These are phyloP conservation scores for Biscutella auriculata DNA, from an alignment of 441 rosid species.

Conservation along the genomic window DNA sequence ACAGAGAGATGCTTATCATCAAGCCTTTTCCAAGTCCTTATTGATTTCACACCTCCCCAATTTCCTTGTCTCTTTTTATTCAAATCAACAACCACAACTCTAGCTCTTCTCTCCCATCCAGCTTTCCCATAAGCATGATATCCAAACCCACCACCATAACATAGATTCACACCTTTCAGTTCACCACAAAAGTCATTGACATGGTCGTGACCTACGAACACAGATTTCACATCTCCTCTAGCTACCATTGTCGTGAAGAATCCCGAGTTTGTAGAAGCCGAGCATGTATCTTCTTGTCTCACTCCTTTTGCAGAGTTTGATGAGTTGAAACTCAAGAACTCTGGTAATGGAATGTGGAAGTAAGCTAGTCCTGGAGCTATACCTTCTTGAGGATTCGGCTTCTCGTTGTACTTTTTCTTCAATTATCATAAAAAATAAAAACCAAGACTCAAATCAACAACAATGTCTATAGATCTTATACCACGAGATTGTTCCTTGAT, in stretches of 20 bases:
- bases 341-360: conserved; percentile 86
- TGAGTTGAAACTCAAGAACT: conserved; percentile 40
- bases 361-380: conserved; percentile 71
- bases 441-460: neutral
- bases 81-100: conserved; percentile 58
- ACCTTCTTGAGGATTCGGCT: conserved; percentile 44
- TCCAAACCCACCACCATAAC: conserved; percentile 83
- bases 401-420: conserved; percentile 42
- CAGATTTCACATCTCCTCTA: conserved; percentile 81
- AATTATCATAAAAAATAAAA: too few relatives aligned
- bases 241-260: conserved; percentile 68
- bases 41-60: conserved; percentile 66
- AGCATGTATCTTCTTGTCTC: conserved; percentile 51
- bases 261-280: conserved; percentile 62
- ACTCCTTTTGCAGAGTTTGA: conserved; percentile 45
- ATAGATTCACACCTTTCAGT: conserved; percentile 47
- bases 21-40: conserved; percentile 80
- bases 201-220: conserved; percentile 80
- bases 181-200: conserved; percentile 73
- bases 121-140: conserved; percentile 91
- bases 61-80: conserved; percentile 34
- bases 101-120: conserved; percentile 76
- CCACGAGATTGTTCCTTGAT: neutral
- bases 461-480: neutral
- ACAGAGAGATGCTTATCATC: conserved; percentile 54